Conservation (phyloP, 2,329 filamentous ascomycete species). For the Thielaviopsis punctulata region DNA sequence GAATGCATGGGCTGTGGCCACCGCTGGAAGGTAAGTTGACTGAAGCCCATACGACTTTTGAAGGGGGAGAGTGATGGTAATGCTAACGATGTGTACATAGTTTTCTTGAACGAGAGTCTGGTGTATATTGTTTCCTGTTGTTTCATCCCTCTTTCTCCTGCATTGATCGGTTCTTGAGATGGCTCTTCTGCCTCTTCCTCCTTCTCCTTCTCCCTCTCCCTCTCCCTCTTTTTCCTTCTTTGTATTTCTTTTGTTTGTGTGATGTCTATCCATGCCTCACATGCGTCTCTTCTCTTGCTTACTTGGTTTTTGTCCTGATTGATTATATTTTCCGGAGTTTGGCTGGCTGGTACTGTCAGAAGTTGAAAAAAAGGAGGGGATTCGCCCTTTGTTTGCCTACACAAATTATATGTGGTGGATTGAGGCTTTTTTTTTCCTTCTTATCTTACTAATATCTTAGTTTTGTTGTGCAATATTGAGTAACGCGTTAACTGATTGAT, state of each 20-base stretch:
- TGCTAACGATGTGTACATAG: neutral
- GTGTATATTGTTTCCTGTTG: neutral
- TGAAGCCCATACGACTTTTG: neutral
- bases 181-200: conserved; percentile 9
- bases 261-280: neutral
- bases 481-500: neutral
- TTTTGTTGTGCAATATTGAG: neutral
- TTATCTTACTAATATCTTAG: neutral
- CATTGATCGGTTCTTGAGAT: neutral
- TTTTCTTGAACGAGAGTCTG: conserved; percentile 9
- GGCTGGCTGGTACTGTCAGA: neutral
- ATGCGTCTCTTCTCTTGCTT: neutral
- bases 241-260: conserved; percentile 10
- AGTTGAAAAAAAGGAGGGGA: neutral
- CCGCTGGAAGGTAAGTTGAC: conserved; percentile 47
- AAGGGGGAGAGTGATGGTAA: neutral
- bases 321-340: neutral
- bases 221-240: neutral
- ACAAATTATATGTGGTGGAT: neutral
- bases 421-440: neutral
- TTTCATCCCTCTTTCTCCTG: neutral
- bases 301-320: neutral
- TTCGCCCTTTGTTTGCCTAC: neutral
- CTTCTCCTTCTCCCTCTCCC: conserved; percentile 2
- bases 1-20: conserved; percentile 53